Evolutionary conservation across 495 filamentous ascomycete genomes (phyloP), one percentile per base, ranked within the genome.

Genomic region (Parathielavia appendiculata): DNA sequence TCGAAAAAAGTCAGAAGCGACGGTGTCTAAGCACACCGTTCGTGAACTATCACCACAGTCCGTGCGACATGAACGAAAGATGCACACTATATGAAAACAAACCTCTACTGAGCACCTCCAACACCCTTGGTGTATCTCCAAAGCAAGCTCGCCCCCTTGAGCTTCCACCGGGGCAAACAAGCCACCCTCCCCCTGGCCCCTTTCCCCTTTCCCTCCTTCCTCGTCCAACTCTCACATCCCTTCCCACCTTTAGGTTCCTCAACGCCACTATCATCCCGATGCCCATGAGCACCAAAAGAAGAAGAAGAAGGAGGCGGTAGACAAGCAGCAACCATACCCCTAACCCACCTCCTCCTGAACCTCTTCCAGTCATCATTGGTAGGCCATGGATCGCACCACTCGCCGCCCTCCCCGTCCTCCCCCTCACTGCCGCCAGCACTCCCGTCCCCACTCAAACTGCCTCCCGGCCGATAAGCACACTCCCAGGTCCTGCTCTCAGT

Each of bases 281-380:
- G 19, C 0, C 22, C 54, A 47, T 23, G n/a, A n/a, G n/a, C 23
- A 9, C 16, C 40, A 11, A 13, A 48, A 8, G 26, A 30, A 30
- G 26, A 2, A 30, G 3, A 2, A 30, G 3, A 30, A 30, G 26
- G 26, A 30, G 44, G n/a, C 1, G 32, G 44, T 22, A 32, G 12
- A 1, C 48, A 51, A n/a, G 41, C 61, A n/a, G 20, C 55, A 13
- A 22, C 61, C 47, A 76, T 66, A 17, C 67, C 70, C 54, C 63
- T 56, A 58, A 63, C 58, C 54, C 71, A 73, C 60, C 70, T 48
- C 61, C 68, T 63, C 56, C 71, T 55, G 51, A 74, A 74, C 57
- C 71, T 56, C 57, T 67, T 38, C 73, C 71, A 73, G 50, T 73
- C 71, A 16, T 73, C 69, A 35, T 73, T 73, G 3, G 71, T 73